Conservation (phyloP, 768 basidiomycete genomes). For the Pulveroboletus frians region DNA sequence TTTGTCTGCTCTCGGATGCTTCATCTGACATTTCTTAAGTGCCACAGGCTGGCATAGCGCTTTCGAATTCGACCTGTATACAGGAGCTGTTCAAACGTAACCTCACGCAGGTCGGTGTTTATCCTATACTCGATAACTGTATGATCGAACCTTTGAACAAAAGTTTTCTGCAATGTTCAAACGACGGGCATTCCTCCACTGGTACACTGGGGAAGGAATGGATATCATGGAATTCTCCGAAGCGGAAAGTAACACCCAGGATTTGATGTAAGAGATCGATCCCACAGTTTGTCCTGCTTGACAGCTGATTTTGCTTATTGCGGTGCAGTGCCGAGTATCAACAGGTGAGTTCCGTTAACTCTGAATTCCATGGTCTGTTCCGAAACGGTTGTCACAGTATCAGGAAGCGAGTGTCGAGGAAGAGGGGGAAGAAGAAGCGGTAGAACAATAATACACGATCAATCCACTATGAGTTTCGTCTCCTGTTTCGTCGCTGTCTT, state of each 20-base stretch:
- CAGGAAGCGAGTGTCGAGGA: conserved; percentile 50
- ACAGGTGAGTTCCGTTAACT: conserved; percentile 44
- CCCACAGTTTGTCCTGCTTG: not conserved
- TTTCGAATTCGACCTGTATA: conserved; percentile 77
- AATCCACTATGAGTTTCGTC: not conserved
- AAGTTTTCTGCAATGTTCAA: conserved; percentile 82
- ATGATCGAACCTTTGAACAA: conserved; percentile 1
- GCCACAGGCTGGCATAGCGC: conserved; percentile 57
- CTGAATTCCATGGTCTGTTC: not conserved
- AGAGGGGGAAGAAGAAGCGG: conserved; percentile 30
- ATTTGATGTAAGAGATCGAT: conserved; percentile 63
- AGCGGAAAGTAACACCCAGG: conserved; percentile 77
- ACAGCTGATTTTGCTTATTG: conserved; percentile 6
- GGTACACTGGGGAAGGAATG: conserved; percentile 92
- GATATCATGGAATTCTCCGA: conserved; percentile 79
- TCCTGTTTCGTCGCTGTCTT: conserved; percentile 1
- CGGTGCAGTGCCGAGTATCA: conserved; percentile 79
- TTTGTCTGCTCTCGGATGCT: conserved; percentile 24
- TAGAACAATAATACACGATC: conserved; percentile 28
- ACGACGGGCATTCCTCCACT: conserved; percentile 81
- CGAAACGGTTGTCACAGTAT: conserved; percentile 36
- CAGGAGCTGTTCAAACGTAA: conserved; percentile 83
- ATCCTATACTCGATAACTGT: not conserved
- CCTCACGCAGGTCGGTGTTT: conserved; percentile 45
- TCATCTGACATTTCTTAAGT: conserved; percentile 7